Evolutionary conservation across 2,329 filamentous ascomycete species (phyloP).

Genomic region (Cladosporium sp.): DNA sequence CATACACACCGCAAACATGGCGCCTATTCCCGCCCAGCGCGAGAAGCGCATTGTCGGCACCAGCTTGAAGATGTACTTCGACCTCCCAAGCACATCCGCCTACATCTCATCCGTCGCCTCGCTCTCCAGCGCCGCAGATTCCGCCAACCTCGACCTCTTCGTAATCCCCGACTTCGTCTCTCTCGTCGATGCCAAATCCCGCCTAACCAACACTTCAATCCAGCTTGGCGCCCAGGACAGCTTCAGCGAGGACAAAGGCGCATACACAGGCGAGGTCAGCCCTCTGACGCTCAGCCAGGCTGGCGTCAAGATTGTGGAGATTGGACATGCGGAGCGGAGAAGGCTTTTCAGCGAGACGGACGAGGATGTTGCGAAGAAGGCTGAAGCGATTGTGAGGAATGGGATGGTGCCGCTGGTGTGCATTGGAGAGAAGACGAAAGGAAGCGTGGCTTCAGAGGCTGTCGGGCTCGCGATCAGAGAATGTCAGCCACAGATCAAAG

Average conservation of each 20-base stretch:
- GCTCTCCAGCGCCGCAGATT: slow-evolving; percentile 51
- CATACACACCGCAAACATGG: slow-evolving; percentile 14
- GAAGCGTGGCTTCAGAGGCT: slow-evolving; percentile 41
- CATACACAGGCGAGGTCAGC: slow-evolving; percentile 75
- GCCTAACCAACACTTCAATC: slow-evolving; percentile 48
- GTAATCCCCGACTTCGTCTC: slow-evolving; percentile 75
- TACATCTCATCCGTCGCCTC: slow-evolving; percentile 42
- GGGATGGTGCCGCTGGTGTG: slow-evolving; percentile 75
- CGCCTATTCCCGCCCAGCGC: slow-evolving; percentile 28
- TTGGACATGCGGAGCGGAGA: slow-evolving; percentile 77
- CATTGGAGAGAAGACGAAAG: slow-evolving; percentile 64
- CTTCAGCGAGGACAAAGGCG: slow-evolving; percentile 64
- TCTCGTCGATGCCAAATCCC: slow-evolving; percentile 49
- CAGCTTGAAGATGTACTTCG: slow-evolving; percentile 78
- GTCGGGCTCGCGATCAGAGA: slow-evolving; percentile 61
- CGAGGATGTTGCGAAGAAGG: slow-evolving; percentile 62
- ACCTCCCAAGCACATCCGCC: slow-evolving; percentile 56
- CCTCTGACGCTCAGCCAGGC: slow-evolving; percentile 62
- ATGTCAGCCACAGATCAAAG: slow-evolving; percentile 61
- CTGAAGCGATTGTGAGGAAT: slow-evolving; percentile 62
- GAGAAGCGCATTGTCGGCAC: slow-evolving; percentile 66
- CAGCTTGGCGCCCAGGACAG: slow-evolving; percentile 72
- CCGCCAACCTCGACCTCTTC: slow-evolving; percentile 63
- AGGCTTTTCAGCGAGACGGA: slow-evolving; percentile 73
- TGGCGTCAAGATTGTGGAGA: slow-evolving; percentile 68